Percentiles rank a stretch among this genome's conserved stretches.
Evolutionary conservation across 108 stramenopile species (phyloP).

Genomic region (Pseudonitzschia multiseries): DNA sequence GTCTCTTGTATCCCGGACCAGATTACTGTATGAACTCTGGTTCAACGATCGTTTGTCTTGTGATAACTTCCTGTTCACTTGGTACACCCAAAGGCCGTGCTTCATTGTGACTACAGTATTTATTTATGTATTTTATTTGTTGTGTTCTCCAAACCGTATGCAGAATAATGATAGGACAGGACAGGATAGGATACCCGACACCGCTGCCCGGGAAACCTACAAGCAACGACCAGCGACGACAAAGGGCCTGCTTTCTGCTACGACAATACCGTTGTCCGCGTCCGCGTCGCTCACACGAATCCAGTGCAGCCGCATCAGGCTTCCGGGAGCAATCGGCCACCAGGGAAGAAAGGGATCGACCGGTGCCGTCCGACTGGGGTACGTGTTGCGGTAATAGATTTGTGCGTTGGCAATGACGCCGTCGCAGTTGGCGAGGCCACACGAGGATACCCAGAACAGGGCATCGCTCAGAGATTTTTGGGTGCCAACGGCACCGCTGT

Average conservation of each 20-base stretch:
- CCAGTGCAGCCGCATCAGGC: neutral
- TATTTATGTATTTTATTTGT: too few species aligned
- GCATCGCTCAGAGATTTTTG: neutral
- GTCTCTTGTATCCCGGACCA: too few species aligned
- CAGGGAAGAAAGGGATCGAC: too few species aligned
- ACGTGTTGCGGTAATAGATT: constrained; percentile 12
- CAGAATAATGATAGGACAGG: too few species aligned
- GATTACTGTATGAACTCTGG: too few species aligned
- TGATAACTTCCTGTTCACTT: too few species aligned
- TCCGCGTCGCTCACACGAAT: neutral
- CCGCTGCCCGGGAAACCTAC: too few species aligned
- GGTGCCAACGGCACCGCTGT: neutral
- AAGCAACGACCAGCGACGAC: neutral
- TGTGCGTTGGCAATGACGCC: constrained; percentile 10
- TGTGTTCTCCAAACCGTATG: too few species aligned
- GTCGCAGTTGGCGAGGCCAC: neutral
- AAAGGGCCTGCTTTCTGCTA: constrained; percentile 5
- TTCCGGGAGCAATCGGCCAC: constrained; percentile 7
- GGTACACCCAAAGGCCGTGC: too few species aligned
- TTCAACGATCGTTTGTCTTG: too few species aligned
- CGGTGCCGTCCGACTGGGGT: constrained; percentile 4
- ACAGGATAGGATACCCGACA: too few species aligned
- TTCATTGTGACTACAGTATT: too few species aligned
- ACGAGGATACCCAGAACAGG: constrained; percentile 8
- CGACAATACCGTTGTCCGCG: neutral